Base-by-base conservation (phyloP, 2,329 filamentous ascomycete genomes). In the Venturiaceae sp. region DNA sequence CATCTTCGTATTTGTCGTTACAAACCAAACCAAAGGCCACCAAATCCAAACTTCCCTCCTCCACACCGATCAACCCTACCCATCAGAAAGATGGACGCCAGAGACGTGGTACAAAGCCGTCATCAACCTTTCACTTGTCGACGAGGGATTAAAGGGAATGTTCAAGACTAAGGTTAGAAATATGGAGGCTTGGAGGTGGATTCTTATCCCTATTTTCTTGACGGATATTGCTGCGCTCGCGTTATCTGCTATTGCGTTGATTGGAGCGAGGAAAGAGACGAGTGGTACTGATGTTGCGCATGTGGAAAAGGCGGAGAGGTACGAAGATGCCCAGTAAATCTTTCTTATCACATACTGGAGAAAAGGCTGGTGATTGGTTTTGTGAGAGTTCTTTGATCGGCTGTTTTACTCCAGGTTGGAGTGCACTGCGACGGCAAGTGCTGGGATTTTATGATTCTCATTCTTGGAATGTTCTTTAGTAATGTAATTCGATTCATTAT, bases 111-210 rank as follows among this genome's bases (percentile, higher is more conserved):
- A 65, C 62, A 66, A 66, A 56, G 67, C 67, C 2, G 66, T 70
- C 0, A 55, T 67, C 9, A 64, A 67, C 8, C 63, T 68, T n/a
- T 67, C 68, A 8, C 44, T 69, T 2, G 64, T 62, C 3, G 60
- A 66, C 30, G 33, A 55, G 8, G 30, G 58, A 3, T 59, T 61
- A 19, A 63, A 58, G 58, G 36, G 62, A 33, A 63, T 62, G 14
- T 68, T 70, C 32, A 54, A 62, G 14, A 54, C 55, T 3, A 65
- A 62, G 19, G 61, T 69, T 16, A 64, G 60, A 21, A 65, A 62
- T 41, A 69, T 69, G 66, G 64, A 64, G 11, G 66, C 65, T n/a
- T 70, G 68, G 68, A 64, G 65, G 34, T 70, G 67, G 67, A 67
- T 69, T 59, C 58, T 69, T 21, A 58, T 70, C 28, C 66, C 67